Evolutionary conservation across 2,329 filamentous ascomycete genomes (phyloP), one percentile per base, ranked within the genome.

Genomic region (Paraconiothyrium brasiliense): DNA sequence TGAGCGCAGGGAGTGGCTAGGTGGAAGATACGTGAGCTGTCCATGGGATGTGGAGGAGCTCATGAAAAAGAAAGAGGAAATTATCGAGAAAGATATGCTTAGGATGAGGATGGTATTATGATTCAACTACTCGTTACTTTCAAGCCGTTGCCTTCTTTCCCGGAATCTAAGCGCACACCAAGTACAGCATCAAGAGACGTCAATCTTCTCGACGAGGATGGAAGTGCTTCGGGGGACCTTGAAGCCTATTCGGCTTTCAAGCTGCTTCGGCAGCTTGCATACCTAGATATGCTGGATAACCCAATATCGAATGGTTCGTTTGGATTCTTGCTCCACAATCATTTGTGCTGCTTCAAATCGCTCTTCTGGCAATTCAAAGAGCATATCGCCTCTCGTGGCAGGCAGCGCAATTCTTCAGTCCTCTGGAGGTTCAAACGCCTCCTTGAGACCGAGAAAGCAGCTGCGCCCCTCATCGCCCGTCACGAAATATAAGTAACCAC

Each of bases 31-130:
- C 16, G 32, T 50, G 9, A 50, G 48, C 48, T 50, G 48, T 35
- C 48, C 30, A 50, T 50, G 48, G 30, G 48, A 50, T 35, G 37
- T 50, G 48, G 48, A 49, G 30, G 27, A 34, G 27, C 48, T 50
- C n/a, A 50, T 50, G 30, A 50, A 16, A 2, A 50, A 16, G 32
- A 20, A 50, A 30, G 20, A 22, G 11, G 48, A 50, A 4, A 50
- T 50, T 7, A 16, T 50, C 20, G 2, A 50, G 16, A 16, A 16
- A 30, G 48, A 50, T 11, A 50, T 35, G 48, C 30, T 50, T 6
- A 50, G 35, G 20, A 8, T 50, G 9, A 50, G 16, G 11, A 44
- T 44, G 41, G 41, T 20, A n/a, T 44, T 44, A 4, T 41, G 37
- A 41, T 2, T 13, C 1, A 13, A 41, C 6, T 16, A 6, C 14